Base-by-base conservation (phyloP, 108 stramenopile species). In the Pelagomonas calceolata region DNA sequence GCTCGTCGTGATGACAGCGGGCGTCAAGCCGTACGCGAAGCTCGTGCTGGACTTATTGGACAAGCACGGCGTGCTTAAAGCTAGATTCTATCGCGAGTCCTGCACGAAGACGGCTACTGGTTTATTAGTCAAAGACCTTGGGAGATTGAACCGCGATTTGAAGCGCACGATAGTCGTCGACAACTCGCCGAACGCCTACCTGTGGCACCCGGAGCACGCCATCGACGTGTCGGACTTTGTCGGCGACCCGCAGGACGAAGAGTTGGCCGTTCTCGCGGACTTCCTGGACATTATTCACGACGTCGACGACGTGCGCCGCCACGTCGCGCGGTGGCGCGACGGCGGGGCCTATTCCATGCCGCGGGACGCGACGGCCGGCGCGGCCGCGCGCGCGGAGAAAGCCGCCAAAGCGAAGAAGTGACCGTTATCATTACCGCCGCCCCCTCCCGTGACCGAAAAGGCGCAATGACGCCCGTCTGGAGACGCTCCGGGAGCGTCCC, bases 191-290 rank as follows among this genome's bases (percentile, higher is more conserved):
- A 78, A 80, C 73, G 77, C 82, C 9, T 86, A 83, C 68, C 75
- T 83, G 65, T 85, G 85, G 32, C 84, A 86, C 68, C 85, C 85
- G 30, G 82, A 83, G 44, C 83, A 85, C 43, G 85, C 85, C 10
- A 84, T 86, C 34, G 80, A 78, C 46, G 82, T 82, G 63, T 64
- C 68, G 30, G 82, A 81, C 66, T 85, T 73, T 30, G 76, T 86
- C 65, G 84, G 85, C 32, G 82, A 85, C 30, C 45, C 43, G 34
- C 18, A 34, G 0, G 85, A 86, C 65, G 37, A n/a, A 18, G 85
- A 86, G 78, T 75, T 86, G 43, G 34, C 45, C 65, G 68, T 76
- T 30, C 79, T 83, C 45, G 84, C 80, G 0, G 76, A 45, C 26
- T 86, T 86, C 64, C 82, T 86, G 29, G 84, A 83, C 67, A 43